Conservation (phyloP, 192 early-diverging fungal genomes). For the Linnemannia elongata region DNA sequence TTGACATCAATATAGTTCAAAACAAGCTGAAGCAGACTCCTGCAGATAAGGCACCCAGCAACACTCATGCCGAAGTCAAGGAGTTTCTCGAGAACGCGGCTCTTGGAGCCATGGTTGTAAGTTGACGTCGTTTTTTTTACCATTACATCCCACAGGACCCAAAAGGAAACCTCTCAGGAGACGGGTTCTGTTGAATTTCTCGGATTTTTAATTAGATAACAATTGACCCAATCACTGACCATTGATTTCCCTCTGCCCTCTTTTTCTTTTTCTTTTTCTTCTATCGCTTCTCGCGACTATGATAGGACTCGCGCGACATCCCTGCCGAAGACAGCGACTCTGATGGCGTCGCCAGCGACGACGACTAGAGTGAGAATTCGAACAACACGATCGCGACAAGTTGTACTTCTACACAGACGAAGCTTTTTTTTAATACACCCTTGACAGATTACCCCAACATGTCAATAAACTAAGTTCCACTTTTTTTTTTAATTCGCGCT, state of each 20-base stretch:
- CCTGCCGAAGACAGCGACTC: conserved; percentile 8
- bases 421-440: not conserved
- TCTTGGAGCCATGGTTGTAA: conserved; percentile 3
- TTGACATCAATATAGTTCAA: conserved; percentile 13
- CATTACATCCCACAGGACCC: too few relatives aligned
- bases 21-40: conserved; percentile 31
- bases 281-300: not conserved
- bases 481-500: not conserved
- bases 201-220: not conserved
- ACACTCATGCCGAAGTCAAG: conserved; percentile 27
- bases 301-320: conserved; percentile 8
- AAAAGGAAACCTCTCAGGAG: too few relatives aligned
- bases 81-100: conserved; percentile 12
- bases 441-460: not conserved
- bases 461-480: not conserved
- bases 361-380: conserved; percentile 6
- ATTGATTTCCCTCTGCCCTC: not conserved
- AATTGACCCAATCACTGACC: not conserved
- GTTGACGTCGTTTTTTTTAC: not conserved
- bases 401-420: not conserved
- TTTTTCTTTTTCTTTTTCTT: not conserved
- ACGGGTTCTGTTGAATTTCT: not conserved
- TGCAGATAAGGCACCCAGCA: conserved; percentile 12
- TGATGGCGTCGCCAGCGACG: conserved; percentile 14
- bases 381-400: not conserved